phyloP scores from a whole-genome alignment of 1,284 basidiomycete species.

The Cutaneotrichosporon cutaneum region DNA sequence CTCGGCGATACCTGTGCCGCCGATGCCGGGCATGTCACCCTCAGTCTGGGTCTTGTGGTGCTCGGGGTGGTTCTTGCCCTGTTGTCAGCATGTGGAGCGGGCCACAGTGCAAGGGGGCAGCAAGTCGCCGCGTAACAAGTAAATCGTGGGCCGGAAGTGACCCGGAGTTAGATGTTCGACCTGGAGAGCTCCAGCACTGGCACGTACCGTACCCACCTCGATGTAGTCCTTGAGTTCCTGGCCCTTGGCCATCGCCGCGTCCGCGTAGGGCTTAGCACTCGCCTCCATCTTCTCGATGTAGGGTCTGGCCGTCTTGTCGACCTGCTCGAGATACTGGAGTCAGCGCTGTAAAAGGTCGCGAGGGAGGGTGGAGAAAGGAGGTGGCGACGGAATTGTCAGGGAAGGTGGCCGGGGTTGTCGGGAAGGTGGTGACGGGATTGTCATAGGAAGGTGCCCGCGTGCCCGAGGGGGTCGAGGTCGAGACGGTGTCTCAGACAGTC shows the following conservation, averaged over 20 bases:
- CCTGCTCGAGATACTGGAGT: constrained; percentile 33
- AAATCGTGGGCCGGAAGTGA: neutral
- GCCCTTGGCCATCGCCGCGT: constrained; percentile 44
- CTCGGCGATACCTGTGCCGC: neutral
- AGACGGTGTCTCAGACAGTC: too few relatives aligned
- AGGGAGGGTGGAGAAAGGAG: too few relatives aligned
- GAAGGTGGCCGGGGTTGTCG: neutral
- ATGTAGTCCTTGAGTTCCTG: constrained; percentile 43
- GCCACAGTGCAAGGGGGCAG: too few relatives aligned
- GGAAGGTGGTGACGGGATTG: too few relatives aligned
- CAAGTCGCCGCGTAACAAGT: too few relatives aligned
- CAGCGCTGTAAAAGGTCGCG: neutral
- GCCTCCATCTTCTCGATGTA: constrained; percentile 38
- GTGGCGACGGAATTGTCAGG: neutral
- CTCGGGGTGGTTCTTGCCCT: constrained; percentile 4
- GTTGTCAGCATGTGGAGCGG: neutral
- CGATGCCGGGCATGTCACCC: neutral
- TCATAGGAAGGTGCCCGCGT: too few relatives aligned
- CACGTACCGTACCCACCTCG: constrained; percentile 32
- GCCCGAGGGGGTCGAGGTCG: too few relatives aligned
- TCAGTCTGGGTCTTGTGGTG: neutral
- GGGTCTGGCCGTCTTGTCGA: constrained; percentile 20
- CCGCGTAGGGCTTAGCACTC: constrained; percentile 40
- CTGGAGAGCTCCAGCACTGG: too few relatives aligned
- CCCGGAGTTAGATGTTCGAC: neutral